These are phyloP conservation scores for Xylaria curta DNA, from an alignment of 495 filamentous ascomycete genomes.

Conservation along the genomic window DNA sequence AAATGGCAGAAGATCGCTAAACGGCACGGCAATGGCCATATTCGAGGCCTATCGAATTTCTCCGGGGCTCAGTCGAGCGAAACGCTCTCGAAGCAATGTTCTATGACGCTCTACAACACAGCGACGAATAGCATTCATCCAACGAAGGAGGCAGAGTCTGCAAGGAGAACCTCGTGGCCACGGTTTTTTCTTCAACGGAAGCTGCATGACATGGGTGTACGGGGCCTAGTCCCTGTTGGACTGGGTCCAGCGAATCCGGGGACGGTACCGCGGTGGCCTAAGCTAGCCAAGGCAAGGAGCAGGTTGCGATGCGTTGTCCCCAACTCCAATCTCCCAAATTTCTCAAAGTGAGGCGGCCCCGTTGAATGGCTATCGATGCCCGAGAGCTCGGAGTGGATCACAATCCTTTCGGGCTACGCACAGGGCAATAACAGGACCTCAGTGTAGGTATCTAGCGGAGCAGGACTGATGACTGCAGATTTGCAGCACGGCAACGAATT, in stretches of 20 bases:
- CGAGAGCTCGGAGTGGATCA: conserved; percentile 28
- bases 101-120: conserved; percentile 2
- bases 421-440: not conserved
- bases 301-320: conserved; percentile 39
- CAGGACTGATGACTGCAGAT: conserved; percentile 24
- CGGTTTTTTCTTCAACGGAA: conserved; percentile 35
- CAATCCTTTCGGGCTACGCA: conserved; percentile 32
- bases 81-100: conserved; percentile 18
- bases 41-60: conserved; percentile 10
- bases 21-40: conserved; percentile 10
- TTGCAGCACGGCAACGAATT: conserved; percentile 13
- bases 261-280: conserved; percentile 29
- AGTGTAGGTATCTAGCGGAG: not conserved
- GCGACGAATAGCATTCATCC: conserved; percentile 13
- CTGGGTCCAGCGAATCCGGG: conserved; percentile 37
- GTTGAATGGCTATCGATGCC: conserved; percentile 38
- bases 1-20: not conserved
- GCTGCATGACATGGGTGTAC: conserved; percentile 39
- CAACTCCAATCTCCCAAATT: conserved; percentile 22
- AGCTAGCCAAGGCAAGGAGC: conserved; percentile 22
- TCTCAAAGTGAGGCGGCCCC: conserved; percentile 40
- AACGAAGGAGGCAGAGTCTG: conserved; percentile 31
- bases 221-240: conserved; percentile 39
- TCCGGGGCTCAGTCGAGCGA: conserved; percentile 8
- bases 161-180: conserved; percentile 46